A percentile compares a stretch with the other conserved stretches of the same genome.
These are phyloP conservation scores for Apiospora marii DNA, from an alignment of 2,329 filamentous ascomycete species.

Conservation along the genomic window DNA sequence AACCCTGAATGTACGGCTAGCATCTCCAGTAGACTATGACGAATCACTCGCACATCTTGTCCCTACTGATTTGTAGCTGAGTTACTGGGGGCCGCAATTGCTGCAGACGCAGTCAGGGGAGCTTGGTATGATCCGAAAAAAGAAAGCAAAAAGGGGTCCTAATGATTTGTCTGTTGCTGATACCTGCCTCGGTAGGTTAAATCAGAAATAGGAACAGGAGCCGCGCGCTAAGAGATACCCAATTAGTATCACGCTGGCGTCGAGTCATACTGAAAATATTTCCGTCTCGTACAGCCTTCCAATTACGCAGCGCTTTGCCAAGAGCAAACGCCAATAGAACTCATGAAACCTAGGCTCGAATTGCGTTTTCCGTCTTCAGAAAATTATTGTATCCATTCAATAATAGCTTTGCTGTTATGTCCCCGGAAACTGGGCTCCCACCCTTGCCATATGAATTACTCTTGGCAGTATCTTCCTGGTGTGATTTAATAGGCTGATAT, in stretches of 20 bases:
- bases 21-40: not conserved
- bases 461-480: not conserved
- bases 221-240: not conserved
- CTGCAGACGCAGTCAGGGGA: not conserved
- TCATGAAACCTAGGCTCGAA: too few species aligned
- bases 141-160: not conserved
- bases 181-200: not conserved
- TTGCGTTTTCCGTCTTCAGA: too few species aligned
- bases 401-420: not conserved
- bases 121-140: too few species aligned
- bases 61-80: not conserved
- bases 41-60: conserved; percentile 5
- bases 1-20: not conserved
- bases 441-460: not conserved
- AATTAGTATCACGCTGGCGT: not conserved
- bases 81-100: not conserved
- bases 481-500: not conserved
- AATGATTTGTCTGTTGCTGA: not conserved
- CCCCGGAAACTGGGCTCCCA: not conserved
- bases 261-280: not conserved
- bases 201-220: not conserved
- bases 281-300: not conserved
- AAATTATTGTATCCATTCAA: not conserved
- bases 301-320: not conserved
- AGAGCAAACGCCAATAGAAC: not conserved